Base-by-base conservation (phyloP, 1,139 yeast genomes). In the Candida smagusa region DNA sequence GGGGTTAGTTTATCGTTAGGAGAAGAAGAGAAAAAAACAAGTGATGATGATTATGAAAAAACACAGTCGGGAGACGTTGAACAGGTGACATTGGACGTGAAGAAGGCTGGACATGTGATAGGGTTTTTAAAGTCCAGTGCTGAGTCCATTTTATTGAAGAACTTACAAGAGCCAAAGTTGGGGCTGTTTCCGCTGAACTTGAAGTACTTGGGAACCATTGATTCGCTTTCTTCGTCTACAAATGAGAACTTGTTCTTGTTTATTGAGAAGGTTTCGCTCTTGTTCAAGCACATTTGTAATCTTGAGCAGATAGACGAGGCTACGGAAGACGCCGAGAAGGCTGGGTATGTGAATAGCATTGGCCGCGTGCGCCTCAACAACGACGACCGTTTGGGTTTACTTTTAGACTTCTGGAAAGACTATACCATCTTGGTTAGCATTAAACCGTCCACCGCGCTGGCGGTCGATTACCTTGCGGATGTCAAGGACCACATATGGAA, bases 1-100 rank as follows among this genome's bases (percentile, higher is more conserved):
- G 46, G 59, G 22, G 65, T 68, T 9, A 57, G 68, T 7, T 52
- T 68, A 34, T 68, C 75, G 0, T 60, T 63, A 56, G 73, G 68
- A 0, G 58, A 55, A 27, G 44, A 38, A 5, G 34, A 32, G n/a
- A 32, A 30, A n/a, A 29, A 30, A 13, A 21, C 30, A 12, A 4
- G 24, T 4, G 30, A 41, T 4, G 40, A 32, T 8, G 36, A 37
- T 4, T 8, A 13, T 26, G 28, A 30, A 24, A 9, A 27, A 29
- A 24, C 36, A 22, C 26, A 21, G 24, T 8, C 26, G 4, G 47
- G 42, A 9, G 35, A 40, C 8, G 7, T 11, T 26, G 16, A 33
- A 38, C 3, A 32, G 26, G 32, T 31, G 32, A 38, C 38, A 3
- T 35, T 40, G 22, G 38, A 27, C 12, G 8, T 24, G 4, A 11